These are phyloP conservation scores for Aspergillus ibericus DNA, from an alignment of 2,329 filamentous ascomycete genomes.

Conservation along the genomic window DNA sequence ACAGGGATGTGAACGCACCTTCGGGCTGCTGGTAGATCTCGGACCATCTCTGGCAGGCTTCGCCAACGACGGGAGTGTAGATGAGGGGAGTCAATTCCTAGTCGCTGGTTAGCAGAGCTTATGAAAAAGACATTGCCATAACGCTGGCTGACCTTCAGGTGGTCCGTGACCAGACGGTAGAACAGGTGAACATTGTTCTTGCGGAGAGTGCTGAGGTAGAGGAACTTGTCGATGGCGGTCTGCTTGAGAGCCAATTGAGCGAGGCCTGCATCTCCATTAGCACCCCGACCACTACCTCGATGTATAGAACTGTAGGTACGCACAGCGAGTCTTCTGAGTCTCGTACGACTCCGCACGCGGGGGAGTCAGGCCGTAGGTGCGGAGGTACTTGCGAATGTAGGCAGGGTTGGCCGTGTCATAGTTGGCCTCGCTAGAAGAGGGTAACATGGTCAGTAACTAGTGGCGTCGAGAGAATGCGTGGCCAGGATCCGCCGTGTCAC, in stretches of 20 bases:
- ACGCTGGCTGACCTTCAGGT: slow-evolving; percentile 40
- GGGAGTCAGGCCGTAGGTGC: slow-evolving; percentile 52
- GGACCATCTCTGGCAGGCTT: slow-evolving; percentile 95
- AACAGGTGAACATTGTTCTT: slow-evolving; percentile 56
- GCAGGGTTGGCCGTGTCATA: slow-evolving; percentile 52
- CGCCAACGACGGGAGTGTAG: slow-evolving; percentile 66
- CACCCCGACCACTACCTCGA: not conserved
- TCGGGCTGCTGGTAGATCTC: slow-evolving; percentile 94
- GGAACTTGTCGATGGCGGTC: slow-evolving; percentile 51
- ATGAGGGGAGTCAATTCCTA: slow-evolving; percentile 52
- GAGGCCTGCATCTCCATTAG: slow-evolving; percentile 33
- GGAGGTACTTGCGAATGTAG: slow-evolving; percentile 53
- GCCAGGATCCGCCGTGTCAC: not conserved
- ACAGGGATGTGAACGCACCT: slow-evolving; percentile 50
- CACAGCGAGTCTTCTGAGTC: slow-evolving; percentile 50
- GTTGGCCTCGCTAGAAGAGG: slow-evolving; percentile 40
- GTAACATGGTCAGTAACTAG: slow-evolving; percentile 7
- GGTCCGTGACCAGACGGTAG: slow-evolving; percentile 51
- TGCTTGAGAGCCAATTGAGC: slow-evolving; percentile 49
- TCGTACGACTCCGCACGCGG: slow-evolving; percentile 52
- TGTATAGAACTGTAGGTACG: slow-evolving; percentile 8
- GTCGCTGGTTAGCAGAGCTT: slow-evolving; percentile 18
- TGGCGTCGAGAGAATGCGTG: not conserved
- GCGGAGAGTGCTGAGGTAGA: slow-evolving; percentile 51
- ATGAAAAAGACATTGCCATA: not conserved